Percentiles rank a stretch among this genome's conserved stretches.
Evolutionary conservation across 2,329 filamentous ascomycete species (phyloP).

Genomic region (Blastomyces emzantsi): DNA sequence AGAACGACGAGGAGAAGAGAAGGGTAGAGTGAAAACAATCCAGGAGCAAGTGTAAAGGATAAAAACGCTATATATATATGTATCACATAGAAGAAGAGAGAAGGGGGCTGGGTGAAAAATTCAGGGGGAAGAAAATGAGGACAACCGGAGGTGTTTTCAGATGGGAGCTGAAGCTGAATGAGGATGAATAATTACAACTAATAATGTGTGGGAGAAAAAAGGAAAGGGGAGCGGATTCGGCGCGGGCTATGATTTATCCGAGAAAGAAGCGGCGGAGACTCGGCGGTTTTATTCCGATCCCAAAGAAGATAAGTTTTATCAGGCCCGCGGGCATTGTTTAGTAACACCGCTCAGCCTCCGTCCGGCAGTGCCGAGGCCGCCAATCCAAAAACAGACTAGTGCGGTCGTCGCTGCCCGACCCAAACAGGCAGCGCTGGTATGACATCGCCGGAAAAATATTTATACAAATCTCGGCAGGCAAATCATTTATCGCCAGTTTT

Average conservation of each 20-base stretch:
- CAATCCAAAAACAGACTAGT: too few relatives aligned
- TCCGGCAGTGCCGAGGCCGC: too few relatives aligned
- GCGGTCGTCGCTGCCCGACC: too few relatives aligned
- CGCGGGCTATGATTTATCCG: background rate
- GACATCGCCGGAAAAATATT: too few relatives aligned
- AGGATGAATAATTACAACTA: too few relatives aligned
- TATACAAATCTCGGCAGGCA: too few relatives aligned
- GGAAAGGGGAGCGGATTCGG: too few relatives aligned
- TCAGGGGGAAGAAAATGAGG: background rate
- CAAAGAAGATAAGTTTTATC: background rate
- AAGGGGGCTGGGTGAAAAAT: constrained; percentile 6
- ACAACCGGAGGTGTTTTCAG: too few relatives aligned
- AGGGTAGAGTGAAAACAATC: background rate
- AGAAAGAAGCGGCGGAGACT: background rate
- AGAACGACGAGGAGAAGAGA: background rate
- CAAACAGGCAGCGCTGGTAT: too few relatives aligned
- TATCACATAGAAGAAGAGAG: constrained; percentile 1
- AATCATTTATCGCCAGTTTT: too few relatives aligned
- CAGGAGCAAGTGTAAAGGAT: background rate
- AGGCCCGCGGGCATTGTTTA: background rate
- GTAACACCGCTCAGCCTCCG: background rate
- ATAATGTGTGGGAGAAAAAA: too few relatives aligned
- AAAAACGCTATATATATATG: constrained; percentile 1
- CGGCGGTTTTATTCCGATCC: background rate
- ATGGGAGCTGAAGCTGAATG: too few relatives aligned